Evolutionary conservation across 2,329 filamentous ascomycete species (phyloP).

Genomic region (Samsoniella hepiali): DNA sequence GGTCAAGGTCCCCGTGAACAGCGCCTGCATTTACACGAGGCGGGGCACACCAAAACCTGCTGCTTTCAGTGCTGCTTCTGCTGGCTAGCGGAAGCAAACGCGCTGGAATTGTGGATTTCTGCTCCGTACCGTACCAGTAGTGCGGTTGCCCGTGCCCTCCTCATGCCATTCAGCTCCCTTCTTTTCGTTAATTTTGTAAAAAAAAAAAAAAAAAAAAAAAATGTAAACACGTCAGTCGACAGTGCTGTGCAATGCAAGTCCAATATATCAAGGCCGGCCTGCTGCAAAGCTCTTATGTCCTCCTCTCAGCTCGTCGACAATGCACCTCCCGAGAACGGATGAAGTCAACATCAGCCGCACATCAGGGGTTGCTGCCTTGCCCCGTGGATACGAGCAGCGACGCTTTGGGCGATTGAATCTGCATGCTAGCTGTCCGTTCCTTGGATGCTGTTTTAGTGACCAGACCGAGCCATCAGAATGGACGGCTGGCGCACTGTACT

Average conservation of each 20-base stretch:
- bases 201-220: not conserved
- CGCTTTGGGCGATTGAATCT: not conserved
- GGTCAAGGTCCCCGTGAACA: not conserved
- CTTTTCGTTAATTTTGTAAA: not conserved
- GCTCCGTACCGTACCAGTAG: no score
- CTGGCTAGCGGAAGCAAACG: not conserved
- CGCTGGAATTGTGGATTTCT: no score
- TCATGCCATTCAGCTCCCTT: constrained; percentile 1
- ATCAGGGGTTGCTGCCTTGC: not conserved
- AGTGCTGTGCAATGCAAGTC: not conserved
- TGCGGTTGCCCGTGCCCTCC: constrained; percentile 1
- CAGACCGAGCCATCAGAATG: no score
- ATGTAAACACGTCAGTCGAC: not conserved
- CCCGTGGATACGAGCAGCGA: not conserved
- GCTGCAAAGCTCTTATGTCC: not conserved
- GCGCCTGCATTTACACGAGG: not conserved
- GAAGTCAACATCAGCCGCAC: constrained; percentile 7
- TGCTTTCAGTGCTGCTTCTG: not conserved
- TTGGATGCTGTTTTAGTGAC: not conserved
- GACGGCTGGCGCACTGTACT: no score
- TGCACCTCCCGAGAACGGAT: not conserved
- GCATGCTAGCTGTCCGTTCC: not conserved
- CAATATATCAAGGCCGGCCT: not conserved
- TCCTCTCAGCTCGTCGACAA: not conserved
- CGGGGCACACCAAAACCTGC: not conserved